Conservation (phyloP, 495 filamentous ascomycete genomes). For the Neurospora tetrasperma region DNA sequence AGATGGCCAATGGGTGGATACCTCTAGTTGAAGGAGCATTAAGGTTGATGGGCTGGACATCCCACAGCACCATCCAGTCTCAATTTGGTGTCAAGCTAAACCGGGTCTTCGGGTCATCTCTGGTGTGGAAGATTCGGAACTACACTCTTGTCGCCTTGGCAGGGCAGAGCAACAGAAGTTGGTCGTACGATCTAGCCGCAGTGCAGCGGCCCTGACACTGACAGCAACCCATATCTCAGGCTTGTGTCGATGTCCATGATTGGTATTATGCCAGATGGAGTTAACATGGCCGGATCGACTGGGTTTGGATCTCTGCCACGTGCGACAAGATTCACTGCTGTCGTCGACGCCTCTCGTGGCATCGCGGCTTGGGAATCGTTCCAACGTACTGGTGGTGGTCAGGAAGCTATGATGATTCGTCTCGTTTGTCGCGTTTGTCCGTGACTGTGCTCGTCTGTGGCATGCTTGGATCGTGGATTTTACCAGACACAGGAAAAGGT, state of each 20-base stretch:
- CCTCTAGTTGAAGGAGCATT: background rate
- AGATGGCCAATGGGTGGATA: background rate
- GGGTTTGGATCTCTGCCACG: background rate
- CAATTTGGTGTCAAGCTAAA: background rate
- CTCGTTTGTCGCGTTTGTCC: background rate
- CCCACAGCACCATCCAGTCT: background rate
- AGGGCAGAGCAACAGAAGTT: background rate
- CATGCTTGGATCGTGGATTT: background rate
- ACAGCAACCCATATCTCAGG: background rate
- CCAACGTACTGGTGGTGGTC: background rate
- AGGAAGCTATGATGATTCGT: background rate
- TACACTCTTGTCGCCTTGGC: background rate
- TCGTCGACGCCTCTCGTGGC: background rate
- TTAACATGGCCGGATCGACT: background rate
- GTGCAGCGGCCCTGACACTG: background rate
- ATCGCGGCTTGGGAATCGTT: background rate
- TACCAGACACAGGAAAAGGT: background rate
- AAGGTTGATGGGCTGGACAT: background rate
- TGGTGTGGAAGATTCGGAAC: background rate
- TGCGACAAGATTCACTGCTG: background rate
- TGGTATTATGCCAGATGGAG: background rate
- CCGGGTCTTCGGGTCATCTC: background rate
- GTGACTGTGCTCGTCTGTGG: background rate
- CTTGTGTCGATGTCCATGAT: background rate
- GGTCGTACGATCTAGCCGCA: background rate